These are phyloP conservation scores for Silene latifolia DNA, from an alignment of 148 eudicot species.

Conservation along the genomic window DNA sequence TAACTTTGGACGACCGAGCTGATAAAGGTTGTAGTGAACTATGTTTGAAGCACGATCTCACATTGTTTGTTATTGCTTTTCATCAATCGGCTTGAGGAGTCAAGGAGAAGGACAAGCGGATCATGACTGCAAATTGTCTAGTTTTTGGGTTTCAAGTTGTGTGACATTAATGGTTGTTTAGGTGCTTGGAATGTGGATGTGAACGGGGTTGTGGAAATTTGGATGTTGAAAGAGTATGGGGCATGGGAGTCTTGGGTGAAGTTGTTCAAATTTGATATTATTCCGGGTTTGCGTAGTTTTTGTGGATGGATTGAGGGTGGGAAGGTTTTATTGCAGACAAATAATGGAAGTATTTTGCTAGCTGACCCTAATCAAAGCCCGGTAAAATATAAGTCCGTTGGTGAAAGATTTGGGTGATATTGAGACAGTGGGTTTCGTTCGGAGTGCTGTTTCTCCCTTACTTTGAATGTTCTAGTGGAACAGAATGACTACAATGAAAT, in stretches of 20 bases:
- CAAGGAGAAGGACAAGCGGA: too few species aligned
- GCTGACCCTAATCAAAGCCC: constrained; percentile 19
- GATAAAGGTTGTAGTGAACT: too few species aligned
- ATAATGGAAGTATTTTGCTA: constrained; percentile 27
- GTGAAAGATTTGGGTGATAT: constrained; percentile 28
- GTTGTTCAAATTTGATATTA: constrained; percentile 15
- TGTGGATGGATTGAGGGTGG: constrained; percentile 24
- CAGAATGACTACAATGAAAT: too few species aligned
- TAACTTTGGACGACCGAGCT: too few species aligned
- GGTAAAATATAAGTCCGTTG: constrained; percentile 7
- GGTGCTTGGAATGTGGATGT: constrained; percentile 27
- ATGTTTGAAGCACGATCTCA: too few species aligned
- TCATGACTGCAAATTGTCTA: too few species aligned
- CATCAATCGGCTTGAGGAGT: too few species aligned
- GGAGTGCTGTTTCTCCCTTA: too few species aligned
- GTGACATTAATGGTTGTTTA: constrained; percentile 26
- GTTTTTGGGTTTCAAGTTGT: constrained; percentile 14
- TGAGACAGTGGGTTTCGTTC: too few species aligned
- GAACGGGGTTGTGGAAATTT: constrained; percentile 25
- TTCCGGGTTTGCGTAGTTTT: constrained; percentile 20
- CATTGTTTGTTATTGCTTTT: too few species aligned
- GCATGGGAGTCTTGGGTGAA: constrained; percentile 23
- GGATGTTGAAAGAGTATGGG: constrained; percentile 27
- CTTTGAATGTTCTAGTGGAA: too few species aligned
- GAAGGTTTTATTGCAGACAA: constrained; percentile 25